Percentiles rank a stretch among this genome's conserved stretches.
Conservation (phyloP, 305 asterid species). For the Stenogyne calaminthoides region DNA sequence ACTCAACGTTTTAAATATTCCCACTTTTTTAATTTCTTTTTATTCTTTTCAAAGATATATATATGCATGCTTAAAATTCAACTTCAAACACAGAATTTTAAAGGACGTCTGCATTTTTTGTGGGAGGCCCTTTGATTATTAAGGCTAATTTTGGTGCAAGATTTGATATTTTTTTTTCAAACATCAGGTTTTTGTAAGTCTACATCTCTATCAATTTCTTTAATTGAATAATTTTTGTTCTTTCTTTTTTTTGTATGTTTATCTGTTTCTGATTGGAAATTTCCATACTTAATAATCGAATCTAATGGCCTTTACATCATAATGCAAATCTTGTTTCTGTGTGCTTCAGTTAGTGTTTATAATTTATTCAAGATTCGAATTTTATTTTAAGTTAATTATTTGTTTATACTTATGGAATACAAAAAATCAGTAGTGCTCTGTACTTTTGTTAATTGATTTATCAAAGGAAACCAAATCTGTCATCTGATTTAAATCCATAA, state of each 20-base stretch:
- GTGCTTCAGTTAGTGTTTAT: neutral
- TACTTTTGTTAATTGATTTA: neutral
- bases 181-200: neutral
- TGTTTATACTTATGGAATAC: neutral
- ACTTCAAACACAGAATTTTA: neutral
- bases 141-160: constrained; percentile 1
- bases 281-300: neutral
- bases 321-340: neutral
- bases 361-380: neutral
- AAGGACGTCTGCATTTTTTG: neutral
- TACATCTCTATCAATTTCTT: neutral
- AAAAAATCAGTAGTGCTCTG: neutral
- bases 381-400: neutral
- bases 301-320: neutral
- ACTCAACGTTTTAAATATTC: neutral
- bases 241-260: neutral
- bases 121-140: neutral
- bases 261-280: neutral
- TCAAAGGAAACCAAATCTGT: neutral
- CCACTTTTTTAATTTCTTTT: neutral
- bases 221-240: neutral
- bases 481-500: neutral
- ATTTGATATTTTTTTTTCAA: neutral
- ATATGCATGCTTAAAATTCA: neutral
- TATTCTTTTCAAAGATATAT: neutral